Evolutionary conservation across 768 basidiomycete species (phyloP).

Genomic region (Phanerochaete sordida): DNA sequence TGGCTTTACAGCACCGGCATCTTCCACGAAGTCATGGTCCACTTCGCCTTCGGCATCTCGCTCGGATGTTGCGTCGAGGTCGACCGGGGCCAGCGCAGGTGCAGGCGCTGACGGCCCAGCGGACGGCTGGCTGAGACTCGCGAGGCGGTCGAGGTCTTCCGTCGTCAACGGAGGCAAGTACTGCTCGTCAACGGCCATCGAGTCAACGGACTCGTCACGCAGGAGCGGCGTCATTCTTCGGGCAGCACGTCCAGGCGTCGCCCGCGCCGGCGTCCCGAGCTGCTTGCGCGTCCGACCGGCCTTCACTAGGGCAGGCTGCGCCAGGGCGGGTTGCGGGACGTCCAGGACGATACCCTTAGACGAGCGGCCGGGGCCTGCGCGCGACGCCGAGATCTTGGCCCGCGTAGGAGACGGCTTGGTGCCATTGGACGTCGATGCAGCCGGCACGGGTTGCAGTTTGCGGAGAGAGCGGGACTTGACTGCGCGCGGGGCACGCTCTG

Average conservation of each 20-base stretch:
- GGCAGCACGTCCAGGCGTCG: not conserved
- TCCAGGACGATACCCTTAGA: not conserved
- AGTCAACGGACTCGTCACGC: not conserved
- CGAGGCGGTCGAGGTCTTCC: conserved; percentile 1
- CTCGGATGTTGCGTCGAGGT: conserved; percentile 50
- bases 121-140: not conserved
- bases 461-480: not conserved
- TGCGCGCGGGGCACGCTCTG: not conserved
- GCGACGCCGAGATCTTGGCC: not conserved
- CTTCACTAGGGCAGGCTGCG: no score
- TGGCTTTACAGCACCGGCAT: not conserved
- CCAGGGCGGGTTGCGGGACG: no score
- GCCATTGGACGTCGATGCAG: not conserved
- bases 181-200: not conserved
- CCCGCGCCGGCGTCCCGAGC: not conserved
- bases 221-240: not conserved
- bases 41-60: conserved; percentile 16
- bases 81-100: conserved; percentile 26
- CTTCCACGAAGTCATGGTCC: conserved; percentile 15
- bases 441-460: not conserved
- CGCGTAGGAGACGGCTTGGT: not conserved
- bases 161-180: not conserved
- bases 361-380: not conserved
- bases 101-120: not conserved
- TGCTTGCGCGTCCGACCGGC: not conserved